Evolutionary conservation across 2,329 filamentous ascomycete species (phyloP).

Genomic region (Colletotrichum camelliae): DNA sequence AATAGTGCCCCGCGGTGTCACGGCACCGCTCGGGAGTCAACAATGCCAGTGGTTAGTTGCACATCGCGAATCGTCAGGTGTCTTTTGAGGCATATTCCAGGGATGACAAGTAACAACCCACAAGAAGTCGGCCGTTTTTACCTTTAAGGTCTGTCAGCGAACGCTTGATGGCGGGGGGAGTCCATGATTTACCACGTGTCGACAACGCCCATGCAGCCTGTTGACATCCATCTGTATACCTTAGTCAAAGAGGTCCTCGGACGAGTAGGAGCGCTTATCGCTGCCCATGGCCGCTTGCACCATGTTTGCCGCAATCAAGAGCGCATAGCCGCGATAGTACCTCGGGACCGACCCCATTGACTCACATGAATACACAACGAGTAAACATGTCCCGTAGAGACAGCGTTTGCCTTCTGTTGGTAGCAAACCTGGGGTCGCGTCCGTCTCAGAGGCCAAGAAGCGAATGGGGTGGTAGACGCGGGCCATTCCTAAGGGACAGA

Average conservation of each 20-base stretch:
- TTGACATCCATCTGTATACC: background rate
- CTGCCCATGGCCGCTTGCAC: background rate
- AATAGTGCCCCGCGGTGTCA: background rate
- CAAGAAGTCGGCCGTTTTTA: background rate
- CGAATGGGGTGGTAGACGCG: background rate
- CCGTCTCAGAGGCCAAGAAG: background rate
- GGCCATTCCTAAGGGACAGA: background rate
- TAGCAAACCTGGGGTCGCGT: background rate
- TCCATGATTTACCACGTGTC: background rate
- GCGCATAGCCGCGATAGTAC: background rate
- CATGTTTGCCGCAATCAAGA: background rate
- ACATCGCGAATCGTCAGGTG: slow-evolving; percentile 1
- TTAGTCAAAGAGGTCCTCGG: background rate
- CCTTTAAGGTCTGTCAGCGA: background rate
- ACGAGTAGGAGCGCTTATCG: background rate
- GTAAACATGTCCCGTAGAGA: background rate
- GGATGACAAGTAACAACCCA: background rate
- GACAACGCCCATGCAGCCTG: background rate
- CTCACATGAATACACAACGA: background rate
- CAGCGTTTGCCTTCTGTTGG: background rate
- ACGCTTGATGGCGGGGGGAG: background rate
- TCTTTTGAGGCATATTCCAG: background rate
- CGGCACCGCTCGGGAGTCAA: background rate
- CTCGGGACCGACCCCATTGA: background rate
- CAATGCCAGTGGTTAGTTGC: background rate